Conservation (phyloP, 345 rosid species). For the Camelina sativa region DNA sequence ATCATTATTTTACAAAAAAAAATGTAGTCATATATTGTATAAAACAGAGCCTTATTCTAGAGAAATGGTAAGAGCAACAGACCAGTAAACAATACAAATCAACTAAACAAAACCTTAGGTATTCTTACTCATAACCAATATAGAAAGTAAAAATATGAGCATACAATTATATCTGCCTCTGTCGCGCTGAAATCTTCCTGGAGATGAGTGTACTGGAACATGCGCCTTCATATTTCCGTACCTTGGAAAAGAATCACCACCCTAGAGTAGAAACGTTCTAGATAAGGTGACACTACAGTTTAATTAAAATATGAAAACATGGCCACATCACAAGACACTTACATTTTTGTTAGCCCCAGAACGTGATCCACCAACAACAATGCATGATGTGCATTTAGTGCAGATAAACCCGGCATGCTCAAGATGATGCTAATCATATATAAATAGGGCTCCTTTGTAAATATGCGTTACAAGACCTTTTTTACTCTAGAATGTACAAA, state of each 20-base stretch:
- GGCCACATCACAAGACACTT: constrained; percentile 33
- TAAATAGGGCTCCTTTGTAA: constrained; percentile 69
- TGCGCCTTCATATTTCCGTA: constrained; percentile 63
- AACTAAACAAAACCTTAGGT: constrained; percentile 8
- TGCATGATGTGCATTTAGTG: constrained; percentile 72
- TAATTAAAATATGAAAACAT: constrained; percentile 18
- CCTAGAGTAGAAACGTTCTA: constrained; percentile 50
- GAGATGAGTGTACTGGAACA: constrained; percentile 71
- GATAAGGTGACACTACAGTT: neutral
- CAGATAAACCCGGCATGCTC: constrained; percentile 99
- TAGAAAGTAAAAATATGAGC: constrained; percentile 36
- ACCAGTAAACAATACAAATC: constrained; percentile 7
- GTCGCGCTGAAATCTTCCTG: constrained; percentile 72
- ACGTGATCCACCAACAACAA: constrained; percentile 86
- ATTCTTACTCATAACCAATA: constrained; percentile 9
- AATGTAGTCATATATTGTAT: neutral
- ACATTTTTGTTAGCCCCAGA: constrained; percentile 73
- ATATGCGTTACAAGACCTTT: constrained; percentile 97
- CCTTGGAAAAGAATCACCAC: constrained; percentile 60
- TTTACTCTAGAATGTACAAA: constrained; percentile 63
- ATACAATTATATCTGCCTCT: constrained; percentile 69
- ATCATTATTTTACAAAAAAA: constrained; percentile 4
- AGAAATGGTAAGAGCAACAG: neutral
- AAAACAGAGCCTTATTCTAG: neutral
- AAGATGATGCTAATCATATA: constrained; percentile 88